Evolutionary conservation across 805 yeast genomes (phyloP).

Genomic region (Metahyphopichia silvanorum): DNA sequence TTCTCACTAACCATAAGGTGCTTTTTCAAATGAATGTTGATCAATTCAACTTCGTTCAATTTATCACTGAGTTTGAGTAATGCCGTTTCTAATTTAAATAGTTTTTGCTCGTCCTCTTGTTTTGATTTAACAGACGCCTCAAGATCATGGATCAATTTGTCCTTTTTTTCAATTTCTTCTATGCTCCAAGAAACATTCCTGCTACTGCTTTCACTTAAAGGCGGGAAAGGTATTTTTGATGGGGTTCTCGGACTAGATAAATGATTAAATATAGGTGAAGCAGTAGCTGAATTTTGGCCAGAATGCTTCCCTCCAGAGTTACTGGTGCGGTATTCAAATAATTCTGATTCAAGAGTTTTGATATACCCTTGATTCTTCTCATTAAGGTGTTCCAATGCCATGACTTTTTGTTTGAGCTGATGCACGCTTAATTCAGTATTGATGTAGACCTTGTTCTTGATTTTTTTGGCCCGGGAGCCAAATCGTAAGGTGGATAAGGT

Average conservation of each 20-base stretch:
- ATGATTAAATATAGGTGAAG: not conserved
- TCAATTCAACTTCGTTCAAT: slow-evolving; percentile 58
- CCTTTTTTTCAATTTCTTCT: slow-evolving; percentile 25
- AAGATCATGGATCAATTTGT: slow-evolving; percentile 25
- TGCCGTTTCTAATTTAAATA: slow-evolving; percentile 54
- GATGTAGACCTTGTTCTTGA: slow-evolving; percentile 61
- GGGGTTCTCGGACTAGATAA: slow-evolving; percentile 10
- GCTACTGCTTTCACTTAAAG: not conserved
- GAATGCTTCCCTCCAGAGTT: slow-evolving; percentile 28
- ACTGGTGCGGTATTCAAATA: slow-evolving; percentile 30
- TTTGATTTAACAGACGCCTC: slow-evolving; percentile 27
- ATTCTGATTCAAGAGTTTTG: slow-evolving; percentile 39
- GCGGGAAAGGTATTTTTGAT: slow-evolving; percentile 1
- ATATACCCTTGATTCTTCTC: slow-evolving; percentile 29
- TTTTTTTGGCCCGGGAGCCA: slow-evolving; percentile 68
- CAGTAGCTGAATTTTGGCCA: not conserved
- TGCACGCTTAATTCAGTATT: slow-evolving; percentile 55
- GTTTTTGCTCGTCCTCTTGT: slow-evolving; percentile 45
- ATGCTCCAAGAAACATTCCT: not conserved
- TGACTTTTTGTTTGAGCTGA: slow-evolving; percentile 42
- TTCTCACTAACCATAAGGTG: slow-evolving; percentile 55
- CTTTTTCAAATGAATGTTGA: slow-evolving; percentile 53
- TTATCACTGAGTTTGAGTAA: slow-evolving; percentile 56
- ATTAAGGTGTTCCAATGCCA: slow-evolving; percentile 32
- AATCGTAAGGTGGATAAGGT: slow-evolving; percentile 72